Base-by-base conservation (phyloP, 768 basidiomycete species). In the Mrakia gelida region DNA sequence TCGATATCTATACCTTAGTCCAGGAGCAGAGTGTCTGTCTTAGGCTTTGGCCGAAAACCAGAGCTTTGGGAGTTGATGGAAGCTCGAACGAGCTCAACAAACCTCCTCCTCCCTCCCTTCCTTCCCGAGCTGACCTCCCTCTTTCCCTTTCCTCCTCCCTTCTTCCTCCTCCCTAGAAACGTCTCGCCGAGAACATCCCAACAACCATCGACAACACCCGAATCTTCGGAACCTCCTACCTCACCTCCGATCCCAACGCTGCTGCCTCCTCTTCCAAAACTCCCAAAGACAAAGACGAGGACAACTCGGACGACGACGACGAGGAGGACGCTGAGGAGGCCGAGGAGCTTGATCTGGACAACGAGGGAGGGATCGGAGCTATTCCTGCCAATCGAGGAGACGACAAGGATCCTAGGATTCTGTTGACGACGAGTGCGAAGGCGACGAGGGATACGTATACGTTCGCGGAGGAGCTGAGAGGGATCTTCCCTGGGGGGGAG, bases 121-220 rank as follows among this genome's bases (percentile, higher is more conserved):
- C 49, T 18, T 32, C n/a, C 71, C 49, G 49, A 30, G 34, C 70
- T 43, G 70, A 71, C 38, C 45, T 45, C 15, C 16, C 15, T 49
- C 71, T 9, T 16, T 16, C 45, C 49, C 11, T 45, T 54, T 30
- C 71, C 21, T 71, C 54, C 11, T 45, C 63, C 43, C 71, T 28
- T 71, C 54, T 59, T 71, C 26, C 63, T 30, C 30, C 18, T 13
- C 49, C 34, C 16, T 77, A 95, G 94, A 91, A 91, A 90, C 90
- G 95, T 76, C 85, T 92, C 32, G 88, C 89, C 9, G 89, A 92
- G 81, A 97, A 97, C 86, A 87, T 95, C 15, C 95, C 95, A 0
- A 88, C 89, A 65, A 99, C 97, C 0, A 89, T 98, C 32, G 97
- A 99, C 83, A 98, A 98, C 83, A 92, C 90, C 79, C 90, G 95